Conservation (phyloP, 306 rosid genomes). For the Dryas drummondii region DNA sequence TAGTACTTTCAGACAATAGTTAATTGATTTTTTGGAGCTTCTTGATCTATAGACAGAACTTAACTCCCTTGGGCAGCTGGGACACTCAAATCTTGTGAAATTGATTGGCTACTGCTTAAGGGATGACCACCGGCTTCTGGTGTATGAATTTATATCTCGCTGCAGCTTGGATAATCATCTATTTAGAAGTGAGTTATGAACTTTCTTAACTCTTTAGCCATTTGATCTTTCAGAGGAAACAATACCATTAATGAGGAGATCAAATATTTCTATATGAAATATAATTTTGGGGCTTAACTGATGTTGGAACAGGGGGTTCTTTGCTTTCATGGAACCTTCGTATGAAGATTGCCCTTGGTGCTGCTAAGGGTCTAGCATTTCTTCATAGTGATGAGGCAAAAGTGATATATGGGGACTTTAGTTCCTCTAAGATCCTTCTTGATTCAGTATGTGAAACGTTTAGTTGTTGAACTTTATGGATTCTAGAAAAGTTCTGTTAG, state of each 20-base stretch:
- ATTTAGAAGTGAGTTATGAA: constrained; percentile 75
- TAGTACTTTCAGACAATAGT: constrained; percentile 10
- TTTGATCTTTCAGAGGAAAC: constrained; percentile 14
- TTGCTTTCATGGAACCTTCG: constrained; percentile 84
- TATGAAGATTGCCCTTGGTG: constrained; percentile 79
- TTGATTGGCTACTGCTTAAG: constrained; percentile 91
- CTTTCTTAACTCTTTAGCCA: constrained; percentile 7
- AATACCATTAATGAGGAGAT: constrained; percentile 8
- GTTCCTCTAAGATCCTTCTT: constrained; percentile 74
- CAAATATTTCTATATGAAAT: constrained; percentile 7
- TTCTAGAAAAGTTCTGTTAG: constrained; percentile 18
- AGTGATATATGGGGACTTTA: constrained; percentile 95
- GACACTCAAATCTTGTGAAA: constrained; percentile 89
- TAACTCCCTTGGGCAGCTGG: constrained; percentile 85
- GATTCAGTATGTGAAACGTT: constrained; percentile 54
- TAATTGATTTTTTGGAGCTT: constrained; percentile 24
- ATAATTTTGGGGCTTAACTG: constrained; percentile 2
- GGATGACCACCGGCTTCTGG: constrained; percentile 89
- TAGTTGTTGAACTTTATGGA: constrained; percentile 8
- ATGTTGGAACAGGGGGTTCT: constrained; percentile 64
- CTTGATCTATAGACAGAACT: constrained; percentile 71
- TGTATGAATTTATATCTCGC: constrained; percentile 80
- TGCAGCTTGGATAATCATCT: constrained; percentile 93
- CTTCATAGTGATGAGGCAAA: constrained; percentile 91
- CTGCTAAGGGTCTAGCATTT: constrained; percentile 93